phyloP scores from a whole-genome alignment of 192 early-diverging fungal species.

The Geosiphon pyriformis region DNA sequence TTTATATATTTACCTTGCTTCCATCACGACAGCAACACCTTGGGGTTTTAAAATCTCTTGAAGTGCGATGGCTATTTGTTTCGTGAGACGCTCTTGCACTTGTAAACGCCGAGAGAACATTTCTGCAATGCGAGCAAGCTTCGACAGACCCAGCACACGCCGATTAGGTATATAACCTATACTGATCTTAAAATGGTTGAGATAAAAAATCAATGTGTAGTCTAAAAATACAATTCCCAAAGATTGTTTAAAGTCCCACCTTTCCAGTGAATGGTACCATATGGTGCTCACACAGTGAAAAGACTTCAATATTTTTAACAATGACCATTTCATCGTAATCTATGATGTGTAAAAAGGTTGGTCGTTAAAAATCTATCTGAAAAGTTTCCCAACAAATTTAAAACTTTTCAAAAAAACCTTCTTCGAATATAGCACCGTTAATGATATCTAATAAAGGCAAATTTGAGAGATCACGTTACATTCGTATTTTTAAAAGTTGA shows the following conservation, averaged over 20 bases:
- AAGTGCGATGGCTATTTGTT: slow-evolving; percentile 90
- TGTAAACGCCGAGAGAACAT: slow-evolving; percentile 95
- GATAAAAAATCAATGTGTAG: not conserved
- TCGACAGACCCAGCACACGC: slow-evolving; percentile 91
- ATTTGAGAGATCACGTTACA: not conserved
- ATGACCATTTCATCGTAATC: slow-evolving; percentile 99
- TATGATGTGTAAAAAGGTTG: too few relatives aligned
- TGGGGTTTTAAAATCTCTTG: slow-evolving; percentile 89
- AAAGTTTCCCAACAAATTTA: not conserved
- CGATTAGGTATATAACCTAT: slow-evolving; percentile 97
- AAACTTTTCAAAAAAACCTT: slow-evolving; percentile 43
- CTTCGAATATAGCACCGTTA: slow-evolving; percentile 96
- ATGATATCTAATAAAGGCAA: slow-evolving; percentile 59
- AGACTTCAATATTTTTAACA: slow-evolving; percentile 94
- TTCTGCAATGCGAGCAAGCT: slow-evolving; percentile 96
- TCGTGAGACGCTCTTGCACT: slow-evolving; percentile 97
- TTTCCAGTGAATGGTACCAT: slow-evolving; percentile 98
- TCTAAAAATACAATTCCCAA: not conserved
- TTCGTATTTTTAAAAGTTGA: not conserved
- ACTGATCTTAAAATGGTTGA: slow-evolving; percentile 52
- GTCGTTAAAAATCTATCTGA: not conserved
- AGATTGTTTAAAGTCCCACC: slow-evolving; percentile 42
- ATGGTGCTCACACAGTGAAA: slow-evolving; percentile 98
- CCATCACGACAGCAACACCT: slow-evolving; percentile 97
- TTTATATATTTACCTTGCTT: slow-evolving; percentile 68